Percentiles rank a stretch among this genome's conserved stretches.
Conservation (phyloP, 768 basidiomycete genomes). For the Favolaschia claudopus region DNA sequence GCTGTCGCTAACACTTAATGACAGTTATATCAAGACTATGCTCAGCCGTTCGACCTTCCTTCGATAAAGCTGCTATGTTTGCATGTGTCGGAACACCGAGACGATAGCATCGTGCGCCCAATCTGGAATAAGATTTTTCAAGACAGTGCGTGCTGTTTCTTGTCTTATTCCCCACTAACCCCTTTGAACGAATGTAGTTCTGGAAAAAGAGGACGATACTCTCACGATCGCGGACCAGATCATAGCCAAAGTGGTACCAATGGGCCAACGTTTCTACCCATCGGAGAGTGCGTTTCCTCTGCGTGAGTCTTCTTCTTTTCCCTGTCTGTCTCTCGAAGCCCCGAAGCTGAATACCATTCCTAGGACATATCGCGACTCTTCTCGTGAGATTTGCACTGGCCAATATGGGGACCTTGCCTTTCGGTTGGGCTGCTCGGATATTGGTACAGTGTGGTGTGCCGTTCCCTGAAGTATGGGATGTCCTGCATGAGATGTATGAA, state of each 20-base stretch:
- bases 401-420: constrained; percentile 61
- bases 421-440: constrained; percentile 85
- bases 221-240: constrained; percentile 66
- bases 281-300: constrained; percentile 92
- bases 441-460: constrained; percentile 85
- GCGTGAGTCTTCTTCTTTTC: constrained; percentile 56
- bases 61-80: constrained; percentile 88
- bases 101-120: constrained; percentile 78
- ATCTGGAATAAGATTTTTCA: constrained; percentile 93
- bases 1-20: constrained; percentile 6
- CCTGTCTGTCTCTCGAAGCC: no score
- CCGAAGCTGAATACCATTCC: constrained; percentile 1
- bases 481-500: constrained; percentile 86
- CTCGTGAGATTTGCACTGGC: constrained; percentile 78
- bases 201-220: constrained; percentile 64
- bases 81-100: constrained; percentile 92
- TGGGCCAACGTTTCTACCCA: constrained; percentile 89
- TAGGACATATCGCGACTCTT: constrained; percentile 79
- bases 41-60: constrained; percentile 84
- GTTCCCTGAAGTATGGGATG: constrained; percentile 83
- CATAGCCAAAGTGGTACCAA: constrained; percentile 66
- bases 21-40: constrained; percentile 89
- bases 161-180: neutral
- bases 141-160: constrained; percentile 56
- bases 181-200: constrained; percentile 48